Evolutionary conservation across 169 alveolate species (phyloP).

Genomic region (Eimeria necatrix): DNA sequence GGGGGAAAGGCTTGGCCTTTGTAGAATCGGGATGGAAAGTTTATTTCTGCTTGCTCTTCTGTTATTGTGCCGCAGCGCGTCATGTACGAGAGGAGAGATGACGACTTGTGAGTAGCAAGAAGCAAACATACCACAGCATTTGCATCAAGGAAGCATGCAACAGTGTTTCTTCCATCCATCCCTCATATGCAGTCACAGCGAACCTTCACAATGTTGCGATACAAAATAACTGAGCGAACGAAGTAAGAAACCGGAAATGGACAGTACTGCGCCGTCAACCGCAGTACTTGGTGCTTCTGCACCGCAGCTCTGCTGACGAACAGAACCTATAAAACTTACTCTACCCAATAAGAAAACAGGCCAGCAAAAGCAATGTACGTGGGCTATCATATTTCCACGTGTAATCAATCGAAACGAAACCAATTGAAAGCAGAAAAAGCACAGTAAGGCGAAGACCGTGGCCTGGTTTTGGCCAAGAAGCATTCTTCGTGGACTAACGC

Average conservation of each 20-base stretch:
- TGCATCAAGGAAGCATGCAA: neutral
- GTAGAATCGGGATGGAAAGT: too few relatives aligned
- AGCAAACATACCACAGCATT: neutral
- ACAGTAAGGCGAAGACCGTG: slow-evolving; percentile 5
- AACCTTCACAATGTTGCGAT: too few relatives aligned
- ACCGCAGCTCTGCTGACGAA: neutral
- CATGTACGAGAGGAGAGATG: slow-evolving; percentile 66
- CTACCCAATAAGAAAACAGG: neutral
- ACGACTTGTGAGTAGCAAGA: slow-evolving; percentile 44
- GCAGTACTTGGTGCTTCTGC: neutral
- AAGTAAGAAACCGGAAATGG: neutral
- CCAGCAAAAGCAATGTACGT: neutral
- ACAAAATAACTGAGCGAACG: neutral
- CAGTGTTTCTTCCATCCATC: neutral
- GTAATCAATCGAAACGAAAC: slow-evolving; percentile 19
- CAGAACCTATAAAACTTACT: neutral
- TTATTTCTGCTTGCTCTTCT: neutral
- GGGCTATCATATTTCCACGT: neutral
- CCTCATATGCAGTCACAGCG: too few relatives aligned
- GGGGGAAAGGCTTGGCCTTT: too few relatives aligned
- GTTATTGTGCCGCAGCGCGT: slow-evolving; percentile 32
- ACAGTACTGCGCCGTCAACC: neutral
- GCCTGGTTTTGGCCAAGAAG: too few relatives aligned
- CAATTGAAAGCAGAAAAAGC: slow-evolving; percentile 41
- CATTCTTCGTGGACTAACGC: too few relatives aligned